Percentiles rank a stretch among this genome's conserved stretches.
These are phyloP conservation scores for Neltuma alba DNA, from an alignment of 306 rosid genomes.

Conservation along the genomic window DNA sequence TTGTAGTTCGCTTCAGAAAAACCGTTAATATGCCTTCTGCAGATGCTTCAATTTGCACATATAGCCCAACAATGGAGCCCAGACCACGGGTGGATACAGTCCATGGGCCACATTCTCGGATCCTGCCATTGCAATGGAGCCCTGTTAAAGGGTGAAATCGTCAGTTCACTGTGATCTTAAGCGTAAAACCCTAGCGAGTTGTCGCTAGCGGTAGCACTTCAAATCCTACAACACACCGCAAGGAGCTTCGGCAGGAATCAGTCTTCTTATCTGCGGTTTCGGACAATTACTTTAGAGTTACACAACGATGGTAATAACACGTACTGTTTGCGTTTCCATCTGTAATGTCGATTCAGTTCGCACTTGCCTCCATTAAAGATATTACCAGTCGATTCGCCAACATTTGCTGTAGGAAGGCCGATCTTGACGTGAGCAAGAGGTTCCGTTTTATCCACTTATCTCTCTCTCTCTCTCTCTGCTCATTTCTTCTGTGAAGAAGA, in stretches of 20 bases:
- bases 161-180: no score
- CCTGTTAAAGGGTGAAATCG: no score
- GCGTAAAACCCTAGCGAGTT: no score
- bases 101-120: no score
- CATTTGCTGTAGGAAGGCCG: conserved; percentile 56
- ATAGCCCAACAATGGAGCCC: no score
- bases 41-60: no score
- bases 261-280: not conserved
- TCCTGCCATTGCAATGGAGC: no score
- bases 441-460: not conserved
- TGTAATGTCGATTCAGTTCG: not conserved
- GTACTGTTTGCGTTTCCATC: not conserved
- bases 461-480: not conserved
- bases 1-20: no score
- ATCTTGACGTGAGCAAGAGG: conserved; percentile 64
- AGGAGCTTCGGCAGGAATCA: conserved; percentile 9
- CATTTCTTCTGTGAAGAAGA: not conserved
- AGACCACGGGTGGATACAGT: no score
- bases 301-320: conserved; percentile 21
- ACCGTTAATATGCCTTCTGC: no score
- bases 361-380: no score
- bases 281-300: not conserved
- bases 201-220: no score
- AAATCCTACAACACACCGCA: not conserved
- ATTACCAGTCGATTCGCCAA: conserved; percentile 44